Evolutionary conservation across 2,329 filamentous ascomycete species (phyloP).

Genomic region (Zymoseptoria brevis): DNA sequence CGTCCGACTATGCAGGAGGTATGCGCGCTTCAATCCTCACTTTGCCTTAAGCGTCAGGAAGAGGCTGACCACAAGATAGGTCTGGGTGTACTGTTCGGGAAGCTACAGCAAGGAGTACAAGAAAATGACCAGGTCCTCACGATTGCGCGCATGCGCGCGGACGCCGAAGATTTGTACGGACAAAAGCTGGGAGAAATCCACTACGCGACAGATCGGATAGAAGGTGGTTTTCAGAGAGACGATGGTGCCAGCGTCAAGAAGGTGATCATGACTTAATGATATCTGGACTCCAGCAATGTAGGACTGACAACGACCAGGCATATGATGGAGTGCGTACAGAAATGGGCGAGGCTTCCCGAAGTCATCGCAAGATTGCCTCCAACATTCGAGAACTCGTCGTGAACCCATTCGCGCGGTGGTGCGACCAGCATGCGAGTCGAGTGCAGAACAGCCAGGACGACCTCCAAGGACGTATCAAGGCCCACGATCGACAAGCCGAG

Average conservation of each 20-base stretch:
- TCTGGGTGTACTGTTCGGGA: constrained; percentile 87
- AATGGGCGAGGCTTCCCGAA: constrained; percentile 84
- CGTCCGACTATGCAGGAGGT: constrained; percentile 92
- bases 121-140: constrained; percentile 93
- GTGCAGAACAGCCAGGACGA: constrained; percentile 94
- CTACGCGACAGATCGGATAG: constrained; percentile 70
- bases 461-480: constrained; percentile 80
- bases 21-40: constrained; percentile 25
- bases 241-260: constrained; percentile 95
- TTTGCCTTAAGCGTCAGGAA: constrained; percentile 5
- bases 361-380: constrained; percentile 89
- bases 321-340: constrained; percentile 88
- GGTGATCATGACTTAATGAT: constrained; percentile 42
- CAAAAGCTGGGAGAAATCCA: constrained; percentile 73
- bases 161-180: constrained; percentile 87
- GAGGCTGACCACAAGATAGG: constrained; percentile 35
- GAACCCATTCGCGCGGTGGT: constrained; percentile 90
- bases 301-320: constrained; percentile 48
- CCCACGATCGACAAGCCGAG: constrained; percentile 87
- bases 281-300: neutral
- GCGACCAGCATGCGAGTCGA: constrained; percentile 84
- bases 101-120: constrained; percentile 90
- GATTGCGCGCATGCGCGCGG: constrained; percentile 86
- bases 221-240: constrained; percentile 77
- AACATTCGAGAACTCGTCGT: constrained; percentile 95